Base-by-base conservation (phyloP, 2,329 filamentous ascomycete genomes). In the Sporothrix dimorphospora region DNA sequence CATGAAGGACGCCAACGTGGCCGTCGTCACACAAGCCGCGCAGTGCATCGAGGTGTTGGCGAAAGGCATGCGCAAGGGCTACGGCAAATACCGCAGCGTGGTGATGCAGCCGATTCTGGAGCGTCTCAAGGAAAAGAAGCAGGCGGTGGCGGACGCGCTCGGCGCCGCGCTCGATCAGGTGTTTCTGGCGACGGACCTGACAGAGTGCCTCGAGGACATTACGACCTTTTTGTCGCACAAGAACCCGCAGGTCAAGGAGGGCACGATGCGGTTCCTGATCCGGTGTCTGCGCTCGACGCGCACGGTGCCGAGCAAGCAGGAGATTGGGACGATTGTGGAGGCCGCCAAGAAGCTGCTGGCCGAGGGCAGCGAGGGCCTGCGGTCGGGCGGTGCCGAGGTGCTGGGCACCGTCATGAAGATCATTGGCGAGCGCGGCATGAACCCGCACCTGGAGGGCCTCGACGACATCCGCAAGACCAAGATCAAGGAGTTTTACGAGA, bases 1-100 rank as follows among this genome's bases (percentile, higher is more conserved):
- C 77, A 99, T 99, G 96, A 99, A 99, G 81, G 97, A 99, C 77
- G 96, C 97, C 77, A 99, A 99, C 79, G 92, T 99, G 76, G 92
- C 93, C 5, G 96, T 98, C 66, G 96, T 98, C 24, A 96, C 92
- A 1, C 91, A 96, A 75, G 95, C 97, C 6, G 96, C 95, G 2
- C 94, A 97, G 77, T 97, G 95, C 81, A 92, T 98, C 45, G 94
- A 98, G 78, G 87, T 92, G 38, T 84, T 99, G 34, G 95, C 94
- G 61, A 96, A 93, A 78, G 96, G 96, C 66, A 80, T 99, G 73
- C 90, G 93, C 59, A 90, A 88, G 77, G 83, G 86, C 30, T 99
- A 97, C 79, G 86, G 83, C 70, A 97, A 92, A 81, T 94, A 99
- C 80, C 90, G 94, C 70, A 85, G 90, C 2, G 88, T 86, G 12